Conservation (phyloP, 768 basidiomycete species). For the Suillus lakei region DNA sequence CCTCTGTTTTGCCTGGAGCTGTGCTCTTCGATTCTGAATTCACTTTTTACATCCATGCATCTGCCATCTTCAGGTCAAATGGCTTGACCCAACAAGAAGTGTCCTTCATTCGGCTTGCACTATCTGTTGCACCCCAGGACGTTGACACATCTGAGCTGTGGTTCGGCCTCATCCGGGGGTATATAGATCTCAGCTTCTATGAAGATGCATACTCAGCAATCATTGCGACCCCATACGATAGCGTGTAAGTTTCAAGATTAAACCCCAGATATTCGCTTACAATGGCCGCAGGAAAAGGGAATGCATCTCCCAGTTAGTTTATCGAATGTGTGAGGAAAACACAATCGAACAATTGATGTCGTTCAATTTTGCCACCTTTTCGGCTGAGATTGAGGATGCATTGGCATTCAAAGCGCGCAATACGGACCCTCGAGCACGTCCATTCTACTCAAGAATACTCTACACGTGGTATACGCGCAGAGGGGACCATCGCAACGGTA, state of each 20-base stretch:
- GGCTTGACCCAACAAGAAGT: constrained; percentile 65
- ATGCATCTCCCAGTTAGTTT: constrained; percentile 79
- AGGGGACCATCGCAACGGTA: constrained; percentile 92
- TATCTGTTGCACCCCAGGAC: constrained; percentile 64
- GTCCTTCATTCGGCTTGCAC: constrained; percentile 76
- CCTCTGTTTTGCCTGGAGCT: constrained; percentile 61
- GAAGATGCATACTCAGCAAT: constrained; percentile 88
- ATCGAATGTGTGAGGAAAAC: constrained; percentile 91
- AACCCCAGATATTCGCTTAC: constrained; percentile 13
- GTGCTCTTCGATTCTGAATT: constrained; percentile 64
- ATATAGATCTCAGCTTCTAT: constrained; percentile 72
- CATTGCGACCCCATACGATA: constrained; percentile 73
- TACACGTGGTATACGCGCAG: constrained; percentile 91
- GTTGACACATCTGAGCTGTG: constrained; percentile 73
- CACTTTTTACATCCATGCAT: constrained; percentile 78
- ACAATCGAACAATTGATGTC: constrained; percentile 78
- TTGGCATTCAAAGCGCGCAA: constrained; percentile 94
- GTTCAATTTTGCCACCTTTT: constrained; percentile 84
- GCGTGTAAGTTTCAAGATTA: constrained; percentile 62
- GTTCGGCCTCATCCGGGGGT: constrained; percentile 77
- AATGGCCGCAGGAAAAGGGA: constrained; percentile 70
- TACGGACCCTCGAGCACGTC: constrained; percentile 83
- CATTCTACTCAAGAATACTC: constrained; percentile 89
- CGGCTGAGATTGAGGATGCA: constrained; percentile 85
- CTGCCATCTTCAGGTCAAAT: constrained; percentile 71